Percentiles rank a stretch among this genome's conserved stretches.
Conservation (phyloP, 1,284 basidiomycete genomes). For the Pisolithus thermaeus region DNA sequence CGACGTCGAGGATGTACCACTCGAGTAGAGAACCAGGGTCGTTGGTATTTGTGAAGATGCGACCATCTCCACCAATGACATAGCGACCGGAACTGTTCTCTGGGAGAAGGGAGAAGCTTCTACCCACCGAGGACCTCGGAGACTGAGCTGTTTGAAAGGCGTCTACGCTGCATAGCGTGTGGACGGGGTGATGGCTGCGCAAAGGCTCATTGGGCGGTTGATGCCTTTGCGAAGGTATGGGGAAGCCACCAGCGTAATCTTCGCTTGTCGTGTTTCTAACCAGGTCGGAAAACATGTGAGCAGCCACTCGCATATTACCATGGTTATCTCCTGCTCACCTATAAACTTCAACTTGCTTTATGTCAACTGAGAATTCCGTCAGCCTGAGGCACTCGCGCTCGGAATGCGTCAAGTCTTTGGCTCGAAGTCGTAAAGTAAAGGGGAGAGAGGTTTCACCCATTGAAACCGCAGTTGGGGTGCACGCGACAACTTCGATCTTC, state of each 20-base stretch:
- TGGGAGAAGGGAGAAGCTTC: conserved; percentile 52
- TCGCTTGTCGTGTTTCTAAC: conserved; percentile 36
- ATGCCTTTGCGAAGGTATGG: conserved; percentile 44
- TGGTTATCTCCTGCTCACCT: conserved; percentile 31
- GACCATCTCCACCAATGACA: conserved; percentile 38
- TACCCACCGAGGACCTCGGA: conserved; percentile 22
- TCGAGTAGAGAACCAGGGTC: conserved; percentile 17
- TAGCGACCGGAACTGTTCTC: conserved; percentile 39
- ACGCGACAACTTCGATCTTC: conserved; percentile 56
- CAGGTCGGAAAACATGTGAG: conserved; percentile 1
- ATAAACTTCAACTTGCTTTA: conserved; percentile 59
- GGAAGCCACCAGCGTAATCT: conserved; percentile 41
- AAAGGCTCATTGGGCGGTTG: conserved; percentile 63
- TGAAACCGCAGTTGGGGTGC: conserved; percentile 50
- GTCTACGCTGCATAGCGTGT: conserved; percentile 49
- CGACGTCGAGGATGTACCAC: conserved; percentile 62
- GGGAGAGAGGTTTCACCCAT: conserved; percentile 42
- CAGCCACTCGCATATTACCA: background rate
- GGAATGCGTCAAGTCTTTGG: conserved; percentile 40
- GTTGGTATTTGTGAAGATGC: conserved; percentile 32
- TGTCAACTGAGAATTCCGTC: conserved; percentile 46
- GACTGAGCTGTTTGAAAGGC: conserved; percentile 30
- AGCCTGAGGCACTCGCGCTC: conserved; percentile 50
- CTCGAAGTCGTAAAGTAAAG: conserved; percentile 55
- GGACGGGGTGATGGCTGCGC: conserved; percentile 45